Evolutionary conservation across 2,329 filamentous ascomycete species (phyloP), one percentile per base, ranked within the genome.

Genomic region (Beauveria bassiana): DNA sequence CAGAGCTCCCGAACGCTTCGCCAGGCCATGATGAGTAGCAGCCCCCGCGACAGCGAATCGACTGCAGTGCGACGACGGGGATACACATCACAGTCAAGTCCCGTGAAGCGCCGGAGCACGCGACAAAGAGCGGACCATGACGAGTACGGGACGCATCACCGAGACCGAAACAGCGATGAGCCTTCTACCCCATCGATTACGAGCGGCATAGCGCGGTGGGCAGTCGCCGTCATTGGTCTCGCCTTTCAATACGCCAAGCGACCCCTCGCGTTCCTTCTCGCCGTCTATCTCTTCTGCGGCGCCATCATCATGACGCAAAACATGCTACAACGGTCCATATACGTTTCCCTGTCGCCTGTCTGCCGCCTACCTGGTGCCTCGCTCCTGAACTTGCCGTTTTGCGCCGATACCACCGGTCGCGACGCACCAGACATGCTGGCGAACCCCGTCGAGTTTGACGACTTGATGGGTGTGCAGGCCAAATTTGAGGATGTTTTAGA

Each of bases 401-500:
- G 89, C 65, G 73, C 76, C 5, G 14, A 53, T 38, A 31, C n/a
- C 8, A 14, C 43, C 20, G 40, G 20, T 28, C 10, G 26, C 3
- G 40, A 55, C 18, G 8, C 65, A 26, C 53, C 70, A 66, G 65
- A 66, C 72, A 61, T 14, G 65, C 66, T 3, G 68, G 59, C 63
- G 42, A 64, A 67, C 24, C 72, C 72, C 5, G 76, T 87, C 50
- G 86, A 92, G 68, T 93, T 93, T 66, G 86, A 91, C 65, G 83
- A 87, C 53, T 79, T 96, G 24, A 88, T 95, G 78, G 80, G 80
- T 20, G 83, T 89, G 1, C 90, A 96, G 72, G 78, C 83, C n/a
- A 81, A 86, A 31, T 91, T 96, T 61, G 89, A 92, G 72, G 83
- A 88, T 62, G 85, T 95, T 1, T 75, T 95, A 4, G 84, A 90